A percentile compares a stretch with the other conserved stretches of the same genome.
phyloP scores from a whole-genome alignment of 257 asterid genomes.

The Petrea volubilis region DNA sequence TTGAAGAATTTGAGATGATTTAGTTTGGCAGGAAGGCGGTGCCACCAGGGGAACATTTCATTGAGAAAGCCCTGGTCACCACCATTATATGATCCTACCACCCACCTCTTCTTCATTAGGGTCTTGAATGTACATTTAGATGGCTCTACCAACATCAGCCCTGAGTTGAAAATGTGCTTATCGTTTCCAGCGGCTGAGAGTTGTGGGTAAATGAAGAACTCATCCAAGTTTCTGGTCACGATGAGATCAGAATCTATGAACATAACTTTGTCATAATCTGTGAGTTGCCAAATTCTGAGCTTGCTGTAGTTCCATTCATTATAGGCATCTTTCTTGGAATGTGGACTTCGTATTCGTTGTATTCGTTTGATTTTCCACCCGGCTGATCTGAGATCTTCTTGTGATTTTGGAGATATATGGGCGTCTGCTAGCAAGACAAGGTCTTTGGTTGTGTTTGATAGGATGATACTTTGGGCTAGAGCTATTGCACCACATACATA shows the following conservation, averaged over 20 bases:
- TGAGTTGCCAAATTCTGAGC: conserved; percentile 71
- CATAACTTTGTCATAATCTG: conserved; percentile 56
- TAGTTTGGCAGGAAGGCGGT: conserved; percentile 47
- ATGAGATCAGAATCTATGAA: conserved; percentile 78
- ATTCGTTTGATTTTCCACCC: conserved; percentile 67
- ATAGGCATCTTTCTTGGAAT: conserved; percentile 42
- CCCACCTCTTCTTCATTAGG: conserved; percentile 48
- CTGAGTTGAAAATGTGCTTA: conserved; percentile 65
- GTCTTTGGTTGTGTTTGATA: conserved; percentile 57
- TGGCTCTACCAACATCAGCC: conserved; percentile 74
- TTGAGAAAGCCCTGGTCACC: conserved; percentile 85
- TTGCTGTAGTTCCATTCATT: conserved; percentile 89
- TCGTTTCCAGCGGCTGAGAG: conserved; percentile 48
- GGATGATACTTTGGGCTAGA: conserved; percentile 69
- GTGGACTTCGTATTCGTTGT: conserved; percentile 55
- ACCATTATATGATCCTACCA: conserved; percentile 61
- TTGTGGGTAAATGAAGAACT: conserved; percentile 53
- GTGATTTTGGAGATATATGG: conserved; percentile 43
- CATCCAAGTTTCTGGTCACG: conserved; percentile 47
- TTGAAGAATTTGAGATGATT: conserved; percentile 51
- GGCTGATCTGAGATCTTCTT: conserved; percentile 44
- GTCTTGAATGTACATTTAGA: conserved; percentile 52
- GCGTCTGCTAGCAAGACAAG: conserved; percentile 63
- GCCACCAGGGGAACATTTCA: conserved; percentile 85
- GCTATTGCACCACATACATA: conserved; percentile 87